Base-by-base conservation (phyloP, 2,329 filamentous ascomycete species). In the Davidsoniella australis region DNA sequence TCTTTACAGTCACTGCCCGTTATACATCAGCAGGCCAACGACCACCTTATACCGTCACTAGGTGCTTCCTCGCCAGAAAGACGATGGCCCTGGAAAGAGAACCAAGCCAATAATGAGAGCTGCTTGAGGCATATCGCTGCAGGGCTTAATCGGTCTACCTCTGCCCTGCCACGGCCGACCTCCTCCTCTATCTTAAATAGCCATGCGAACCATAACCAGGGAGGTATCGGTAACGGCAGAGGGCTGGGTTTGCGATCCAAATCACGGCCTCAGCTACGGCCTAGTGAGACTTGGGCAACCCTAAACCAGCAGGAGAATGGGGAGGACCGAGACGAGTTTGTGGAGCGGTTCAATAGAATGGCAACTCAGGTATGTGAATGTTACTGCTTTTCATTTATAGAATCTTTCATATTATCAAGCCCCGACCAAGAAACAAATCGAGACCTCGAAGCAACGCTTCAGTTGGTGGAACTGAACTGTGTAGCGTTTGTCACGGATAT, bases 341-440 rank as follows among this genome's bases (percentile, higher is more conserved):
- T 79, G 5, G 57, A 68, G 6, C 72, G 78, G 55, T 82, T 79
- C 59, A 81, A 81, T 58, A 64, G 67, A 4, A 59, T 80, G 4
- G 77, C 78, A 2, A 68, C 66, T 50, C 74, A 74, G 68, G 76
- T 78, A 53, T 29, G 55, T 2, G 18, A 10, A 33, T 33, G 2
- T 12, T 33, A 12, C 26, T 33, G 4, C 8, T 33, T 33, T 12
- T 12, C 12, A 4, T 33, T 9, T 12, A 33, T 10, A 12, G 12
- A 9, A 33, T 33, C 29, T 33, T 12, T 4, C 8, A 33, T 12
- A 33, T 5, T 4, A 9, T 33, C 29, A 33, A 33, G 29, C 4
- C 8, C 29, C 29, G 29, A 9, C 29, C 29, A 33, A 20, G 17
- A 45, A 38, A 23, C 10, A 10, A 3, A 23, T 14, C 20, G 6